These are phyloP conservation scores for Umbelopsis sp. DNA, from an alignment of 192 early-diverging fungal species.

Conservation along the genomic window DNA sequence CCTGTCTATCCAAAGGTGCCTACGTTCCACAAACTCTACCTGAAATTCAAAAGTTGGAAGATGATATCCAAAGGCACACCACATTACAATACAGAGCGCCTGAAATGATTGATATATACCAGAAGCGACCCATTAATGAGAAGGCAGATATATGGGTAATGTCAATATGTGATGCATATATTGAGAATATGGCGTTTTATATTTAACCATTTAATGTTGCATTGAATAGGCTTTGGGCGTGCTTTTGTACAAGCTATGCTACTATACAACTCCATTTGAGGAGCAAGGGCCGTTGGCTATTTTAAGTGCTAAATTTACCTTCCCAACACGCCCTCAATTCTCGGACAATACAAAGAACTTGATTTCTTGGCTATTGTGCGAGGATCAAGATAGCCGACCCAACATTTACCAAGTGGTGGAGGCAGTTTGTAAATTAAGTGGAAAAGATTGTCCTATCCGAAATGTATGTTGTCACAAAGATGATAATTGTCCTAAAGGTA, in stretches of 20 bases:
- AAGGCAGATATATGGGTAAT: constrained; percentile 63
- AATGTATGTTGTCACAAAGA: constrained; percentile 49
- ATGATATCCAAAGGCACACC: constrained; percentile 87
- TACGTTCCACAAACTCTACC: constrained; percentile 59
- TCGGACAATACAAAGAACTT: constrained; percentile 55
- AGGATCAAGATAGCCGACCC: constrained; percentile 70
- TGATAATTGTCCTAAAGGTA: constrained; percentile 3
- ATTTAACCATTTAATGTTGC: neutral
- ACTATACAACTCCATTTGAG: constrained; percentile 95
- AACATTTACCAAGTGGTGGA: constrained; percentile 82
- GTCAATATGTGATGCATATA: neutral
- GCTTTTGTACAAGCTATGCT: constrained; percentile 94
- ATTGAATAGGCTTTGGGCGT: constrained; percentile 86
- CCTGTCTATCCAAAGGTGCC: constrained; percentile 57
- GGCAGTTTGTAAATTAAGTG: constrained; percentile 63
- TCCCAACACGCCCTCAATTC: constrained; percentile 74
- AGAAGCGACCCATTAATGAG: constrained; percentile 78
- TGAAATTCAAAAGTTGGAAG: constrained; percentile 80
- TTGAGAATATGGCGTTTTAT: neutral
- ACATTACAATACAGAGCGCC: constrained; percentile 96
- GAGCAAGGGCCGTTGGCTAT: constrained; percentile 87
- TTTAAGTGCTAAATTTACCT: constrained; percentile 81
- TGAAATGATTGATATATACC: constrained; percentile 93
- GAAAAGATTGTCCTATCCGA: constrained; percentile 61
- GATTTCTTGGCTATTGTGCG: constrained; percentile 73